Evolutionary conservation across 495 filamentous ascomycete genomes (phyloP), one percentile per base, ranked within the genome.

Genomic region (Aspergillus sclerotiicarbonarius): DNA sequence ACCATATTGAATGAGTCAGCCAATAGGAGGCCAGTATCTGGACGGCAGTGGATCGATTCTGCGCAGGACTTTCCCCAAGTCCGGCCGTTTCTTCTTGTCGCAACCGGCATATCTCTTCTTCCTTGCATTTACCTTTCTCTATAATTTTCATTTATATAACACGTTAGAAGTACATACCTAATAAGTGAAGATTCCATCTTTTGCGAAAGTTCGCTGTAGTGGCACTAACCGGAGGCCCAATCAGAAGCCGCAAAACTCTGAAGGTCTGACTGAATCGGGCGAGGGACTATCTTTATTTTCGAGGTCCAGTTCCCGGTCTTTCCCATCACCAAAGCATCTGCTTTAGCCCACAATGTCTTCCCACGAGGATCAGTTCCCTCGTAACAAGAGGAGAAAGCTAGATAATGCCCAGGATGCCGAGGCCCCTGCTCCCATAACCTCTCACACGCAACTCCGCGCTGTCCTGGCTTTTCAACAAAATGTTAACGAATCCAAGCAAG

Each of bases 391-490:
- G 59, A 76, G 74, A 54, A 80, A 74, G 64, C 57, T 78, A 10
- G 74, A 74, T 16, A 59, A 56, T 18, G 57, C 68, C 8, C 56
- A 60, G 41, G 53, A 55, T 15, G 47, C 54, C 51, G 54, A 57
- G 16, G 57, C 68, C n/a, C 74, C 82, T 48, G 76, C 82, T 1
- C 3, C 9, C n/a, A 77, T 90, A 21, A 72, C 76, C 18, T 83
- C 84, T 13, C 73, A 75, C 32, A 75, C 75, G 53, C 86, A 91
- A 62, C 67, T 92, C 49, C 79, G 76, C 47, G 72, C 84, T 13
- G 68, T 90, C 35, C 77, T 91, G n/a, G 67, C 78, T 57, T 90
- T 90, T 61, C 76, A 84, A 46, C 87, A 90, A 66, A 84, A 90
- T 63, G 71, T 77, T 49, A 74, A 64, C 19, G 62, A 80, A 58